Percentiles rank a stretch among this genome's conserved stretches.
Conservation (phyloP, 768 basidiomycete species). For the Gloeophyllum trabeum region DNA sequence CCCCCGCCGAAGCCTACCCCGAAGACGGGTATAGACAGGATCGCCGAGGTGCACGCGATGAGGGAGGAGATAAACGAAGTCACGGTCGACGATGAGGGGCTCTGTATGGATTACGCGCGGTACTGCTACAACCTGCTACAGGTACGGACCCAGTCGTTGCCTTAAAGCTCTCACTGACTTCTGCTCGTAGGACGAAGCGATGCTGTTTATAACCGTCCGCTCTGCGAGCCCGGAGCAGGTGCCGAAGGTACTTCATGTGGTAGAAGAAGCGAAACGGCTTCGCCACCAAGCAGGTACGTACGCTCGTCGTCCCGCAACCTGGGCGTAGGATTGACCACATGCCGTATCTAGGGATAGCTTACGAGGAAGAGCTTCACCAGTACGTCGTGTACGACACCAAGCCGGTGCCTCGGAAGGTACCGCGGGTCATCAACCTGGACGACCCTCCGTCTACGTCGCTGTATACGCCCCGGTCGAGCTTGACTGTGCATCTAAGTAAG, state of each 20-base stretch:
- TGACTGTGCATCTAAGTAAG: constrained; percentile 74
- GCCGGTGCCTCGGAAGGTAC: constrained; percentile 27
- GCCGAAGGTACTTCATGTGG: constrained; percentile 69
- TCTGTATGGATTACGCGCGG: constrained; percentile 52
- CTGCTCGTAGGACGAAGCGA: constrained; percentile 52
- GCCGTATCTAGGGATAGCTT: constrained; percentile 25
- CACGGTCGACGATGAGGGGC: constrained; percentile 54
- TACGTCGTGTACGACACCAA: constrained; percentile 65
- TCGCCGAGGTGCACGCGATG: constrained; percentile 59
- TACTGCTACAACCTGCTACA: constrained; percentile 55
- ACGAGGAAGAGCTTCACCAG: constrained; percentile 57
- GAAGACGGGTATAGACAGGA: constrained; percentile 55
- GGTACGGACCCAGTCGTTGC: constrained; percentile 23
- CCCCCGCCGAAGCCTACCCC: constrained; percentile 53
- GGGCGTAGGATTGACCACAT: constrained; percentile 1
- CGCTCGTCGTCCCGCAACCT: neutral
- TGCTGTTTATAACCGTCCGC: constrained; percentile 68
- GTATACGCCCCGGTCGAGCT: constrained; percentile 58
- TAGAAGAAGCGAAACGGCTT: constrained; percentile 70
- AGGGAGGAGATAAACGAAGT: constrained; percentile 64
- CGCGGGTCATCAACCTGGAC: constrained; percentile 59
- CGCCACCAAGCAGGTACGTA: constrained; percentile 59
- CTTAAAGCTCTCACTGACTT: neutral
- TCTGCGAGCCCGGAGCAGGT: constrained; percentile 55
- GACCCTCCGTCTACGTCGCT: constrained; percentile 21